Conservation (phyloP, 306 rosid genomes). For the Inga laurina region DNA sequence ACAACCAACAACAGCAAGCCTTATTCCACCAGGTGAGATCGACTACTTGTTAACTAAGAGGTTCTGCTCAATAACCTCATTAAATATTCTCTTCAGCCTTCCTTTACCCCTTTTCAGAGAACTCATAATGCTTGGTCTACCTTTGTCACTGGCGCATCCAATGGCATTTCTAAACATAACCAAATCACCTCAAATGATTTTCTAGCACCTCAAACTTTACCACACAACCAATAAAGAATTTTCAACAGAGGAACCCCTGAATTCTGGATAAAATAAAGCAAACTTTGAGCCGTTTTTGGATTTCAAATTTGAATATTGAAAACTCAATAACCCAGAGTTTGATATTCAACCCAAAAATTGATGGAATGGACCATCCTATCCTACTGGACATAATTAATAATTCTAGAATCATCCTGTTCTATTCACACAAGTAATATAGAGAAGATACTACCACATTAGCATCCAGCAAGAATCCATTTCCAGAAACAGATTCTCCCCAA, state of each 20-base stretch:
- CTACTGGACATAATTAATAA: neutral
- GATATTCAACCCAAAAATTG: slow-evolving; percentile 8
- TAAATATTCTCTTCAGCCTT: neutral
- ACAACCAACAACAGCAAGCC: neutral
- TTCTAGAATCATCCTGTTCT: neutral
- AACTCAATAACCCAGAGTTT: neutral
- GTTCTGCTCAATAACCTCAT: neutral
- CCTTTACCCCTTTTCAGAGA: neutral
- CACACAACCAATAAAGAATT: neutral
- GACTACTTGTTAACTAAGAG: no score
- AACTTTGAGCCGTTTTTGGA: neutral
- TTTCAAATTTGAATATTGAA: neutral
- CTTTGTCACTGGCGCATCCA: neutral
- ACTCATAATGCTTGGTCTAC: neutral
- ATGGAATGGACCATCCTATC: neutral
- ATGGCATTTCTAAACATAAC: neutral
- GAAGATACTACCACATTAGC: neutral
- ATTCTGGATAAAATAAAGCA: neutral
- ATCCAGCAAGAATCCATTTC: neutral
- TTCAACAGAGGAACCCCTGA: neutral
- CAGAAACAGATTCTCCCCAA: slow-evolving; percentile 3
- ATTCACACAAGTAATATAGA: neutral
- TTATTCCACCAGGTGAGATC: no score
- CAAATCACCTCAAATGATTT: neutral
- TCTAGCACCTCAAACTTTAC: neutral